Evolutionary conservation across 1,284 basidiomycete species (phyloP).

Genomic region (Chiua sp.): DNA sequence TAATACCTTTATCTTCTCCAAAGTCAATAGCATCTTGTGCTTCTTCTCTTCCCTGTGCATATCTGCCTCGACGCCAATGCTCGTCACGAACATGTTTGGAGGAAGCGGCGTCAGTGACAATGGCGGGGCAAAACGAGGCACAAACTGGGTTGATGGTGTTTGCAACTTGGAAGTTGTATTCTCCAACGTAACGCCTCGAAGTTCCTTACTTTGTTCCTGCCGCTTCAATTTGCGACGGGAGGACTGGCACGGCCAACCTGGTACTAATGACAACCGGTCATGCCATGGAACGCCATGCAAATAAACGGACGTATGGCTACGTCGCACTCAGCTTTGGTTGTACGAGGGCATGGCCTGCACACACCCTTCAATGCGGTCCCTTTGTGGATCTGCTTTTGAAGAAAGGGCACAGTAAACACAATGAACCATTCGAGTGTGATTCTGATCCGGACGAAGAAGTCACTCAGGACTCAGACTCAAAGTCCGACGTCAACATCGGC

Average conservation of each 20-base stretch:
- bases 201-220: conserved; percentile 75
- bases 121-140: conserved; percentile 61
- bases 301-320: conserved; percentile 8
- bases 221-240: conserved; percentile 54
- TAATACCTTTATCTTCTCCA: not conserved
- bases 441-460: conserved; percentile 21
- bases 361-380: not conserved
- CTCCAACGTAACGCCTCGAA: conserved; percentile 51
- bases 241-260: not conserved
- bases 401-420: not conserved
- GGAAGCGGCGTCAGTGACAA: conserved; percentile 41
- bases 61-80: conserved; percentile 39
- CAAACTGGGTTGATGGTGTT: conserved; percentile 1
- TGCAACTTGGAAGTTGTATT: not conserved
- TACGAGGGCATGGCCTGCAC: not conserved
- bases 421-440: conserved; percentile 17
- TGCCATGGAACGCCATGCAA: not conserved
- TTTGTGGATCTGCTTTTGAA: not conserved
- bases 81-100: conserved; percentile 39
- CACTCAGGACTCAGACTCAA: conserved; percentile 5
- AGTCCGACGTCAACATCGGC: conserved; percentile 13
- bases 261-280: conserved; percentile 3
- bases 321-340: not conserved
- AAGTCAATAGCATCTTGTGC: conserved; percentile 12
- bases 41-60: conserved; percentile 17